Percentiles rank a stretch among this genome's conserved stretches.
phyloP scores from a whole-genome alignment of 2,329 filamentous ascomycete species.

The Escovopsis weberi region DNA sequence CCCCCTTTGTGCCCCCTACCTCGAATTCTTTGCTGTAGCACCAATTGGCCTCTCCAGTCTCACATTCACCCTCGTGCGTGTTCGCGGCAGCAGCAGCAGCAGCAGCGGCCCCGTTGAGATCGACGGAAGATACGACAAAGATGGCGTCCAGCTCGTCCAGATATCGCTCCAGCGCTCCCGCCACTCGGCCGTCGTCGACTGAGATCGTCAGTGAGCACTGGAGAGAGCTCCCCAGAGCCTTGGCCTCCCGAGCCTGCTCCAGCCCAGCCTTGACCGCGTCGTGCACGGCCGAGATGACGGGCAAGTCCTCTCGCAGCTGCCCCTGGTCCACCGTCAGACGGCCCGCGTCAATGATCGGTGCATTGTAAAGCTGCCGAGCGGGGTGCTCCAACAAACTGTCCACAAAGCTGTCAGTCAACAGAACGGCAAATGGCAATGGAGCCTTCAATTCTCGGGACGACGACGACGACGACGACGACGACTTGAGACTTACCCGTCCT shows the following conservation, averaged over 20 bases:
- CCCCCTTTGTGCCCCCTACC: constrained; percentile 21
- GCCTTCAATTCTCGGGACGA: not conserved
- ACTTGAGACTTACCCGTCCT: constrained; percentile 23
- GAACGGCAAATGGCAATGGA: not conserved
- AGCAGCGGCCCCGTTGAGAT: constrained; percentile 23
- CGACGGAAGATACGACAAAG: constrained; percentile 55
- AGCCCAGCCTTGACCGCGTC: constrained; percentile 59
- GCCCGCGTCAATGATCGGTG: constrained; percentile 25
- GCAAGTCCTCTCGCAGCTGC: constrained; percentile 27
- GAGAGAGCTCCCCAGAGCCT: constrained; percentile 65
- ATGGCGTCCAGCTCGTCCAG: constrained; percentile 43
- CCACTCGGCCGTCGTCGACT: constrained; percentile 23
- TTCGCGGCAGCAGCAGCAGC: too few species aligned
- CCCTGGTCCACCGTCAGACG: constrained; percentile 24
- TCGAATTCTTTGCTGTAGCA: constrained; percentile 28
- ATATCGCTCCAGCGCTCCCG: constrained; percentile 24
- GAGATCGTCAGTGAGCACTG: constrained; percentile 55
- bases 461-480: not conserved
- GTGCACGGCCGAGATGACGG: constrained; percentile 39
- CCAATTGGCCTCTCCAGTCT: constrained; percentile 22
- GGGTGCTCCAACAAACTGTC: constrained; percentile 22
- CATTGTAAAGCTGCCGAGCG: constrained; percentile 31
- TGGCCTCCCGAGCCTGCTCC: constrained; percentile 56
- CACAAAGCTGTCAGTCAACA: constrained; percentile 6
- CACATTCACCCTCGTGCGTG: too few species aligned